Evolutionary conservation across 305 asterid genomes (phyloP).

Genomic region (Euphrasia arctica): DNA sequence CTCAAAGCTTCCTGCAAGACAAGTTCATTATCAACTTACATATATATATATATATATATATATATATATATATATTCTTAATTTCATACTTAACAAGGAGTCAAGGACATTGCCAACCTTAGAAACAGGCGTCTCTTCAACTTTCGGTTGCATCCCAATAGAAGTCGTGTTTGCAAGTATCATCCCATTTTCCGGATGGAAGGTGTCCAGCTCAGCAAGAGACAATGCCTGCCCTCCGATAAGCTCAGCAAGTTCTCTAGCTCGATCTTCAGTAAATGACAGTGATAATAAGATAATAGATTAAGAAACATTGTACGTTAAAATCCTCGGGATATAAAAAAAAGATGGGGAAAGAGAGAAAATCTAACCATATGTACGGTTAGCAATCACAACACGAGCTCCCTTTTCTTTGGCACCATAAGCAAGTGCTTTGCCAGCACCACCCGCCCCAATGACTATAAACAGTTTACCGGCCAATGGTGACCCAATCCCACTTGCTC

Average conservation of each 20-base stretch:
- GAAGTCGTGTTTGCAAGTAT: constrained; percentile 94
- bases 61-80: too few species aligned
- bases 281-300: constrained; percentile 4
- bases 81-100: not conserved
- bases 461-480: constrained; percentile 82
- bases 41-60: not conserved
- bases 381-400: constrained; percentile 84
- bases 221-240: constrained; percentile 83
- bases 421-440: constrained; percentile 96
- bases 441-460: constrained; percentile 95
- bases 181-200: constrained; percentile 88
- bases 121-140: constrained; percentile 82
- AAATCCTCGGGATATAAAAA: not conserved
- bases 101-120: constrained; percentile 50
- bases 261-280: constrained; percentile 54
- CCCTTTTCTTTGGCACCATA: constrained; percentile 97
- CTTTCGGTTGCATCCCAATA: constrained; percentile 92
- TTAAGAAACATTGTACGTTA: constrained; percentile 1
- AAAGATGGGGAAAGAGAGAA: not conserved
- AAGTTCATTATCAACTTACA: not conserved
- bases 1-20: constrained; percentile 65
- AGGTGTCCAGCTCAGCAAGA: constrained; percentile 58
- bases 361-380: constrained; percentile 86
- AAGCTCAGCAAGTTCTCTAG: constrained; percentile 73
- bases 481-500: constrained; percentile 35